Evolutionary conservation across 495 filamentous ascomycete genomes (phyloP).

Genomic region (Penicillium longicatenatum): DNA sequence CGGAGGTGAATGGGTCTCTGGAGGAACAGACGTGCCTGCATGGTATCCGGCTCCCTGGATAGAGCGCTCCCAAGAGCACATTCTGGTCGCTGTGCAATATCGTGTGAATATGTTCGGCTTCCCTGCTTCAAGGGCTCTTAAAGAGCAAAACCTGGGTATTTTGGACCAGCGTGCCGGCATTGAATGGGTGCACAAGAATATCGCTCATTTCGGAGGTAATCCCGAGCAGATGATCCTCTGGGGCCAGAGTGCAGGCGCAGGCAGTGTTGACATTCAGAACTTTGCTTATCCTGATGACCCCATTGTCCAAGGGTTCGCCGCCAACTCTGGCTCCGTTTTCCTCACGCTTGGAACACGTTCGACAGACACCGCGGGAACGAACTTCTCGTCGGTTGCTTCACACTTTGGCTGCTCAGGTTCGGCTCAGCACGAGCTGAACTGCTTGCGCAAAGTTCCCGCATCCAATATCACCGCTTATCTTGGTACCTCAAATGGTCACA

Average conservation of each 20-base stretch:
- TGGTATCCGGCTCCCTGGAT: neutral
- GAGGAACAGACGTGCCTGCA: neutral
- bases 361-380: neutral
- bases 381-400: neutral
- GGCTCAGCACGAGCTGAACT: neutral
- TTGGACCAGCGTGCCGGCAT: neutral
- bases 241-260: neutral
- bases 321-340: neutral
- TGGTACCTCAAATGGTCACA: neutral
- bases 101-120: neutral
- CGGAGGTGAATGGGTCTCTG: neutral
- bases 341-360: neutral
- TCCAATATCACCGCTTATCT: neutral
- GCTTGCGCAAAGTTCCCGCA: neutral
- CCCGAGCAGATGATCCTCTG: neutral
- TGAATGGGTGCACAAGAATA: neutral
- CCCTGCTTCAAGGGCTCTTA: neutral
- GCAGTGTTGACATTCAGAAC: neutral
- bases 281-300: neutral
- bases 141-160: neutral
- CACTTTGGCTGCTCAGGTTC: neutral
- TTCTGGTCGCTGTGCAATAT: neutral
- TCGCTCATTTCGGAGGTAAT: neutral
- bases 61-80: neutral
- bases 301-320: neutral